Conservation (phyloP, 768 basidiomycete genomes). For the Favolaschia claudopus region DNA sequence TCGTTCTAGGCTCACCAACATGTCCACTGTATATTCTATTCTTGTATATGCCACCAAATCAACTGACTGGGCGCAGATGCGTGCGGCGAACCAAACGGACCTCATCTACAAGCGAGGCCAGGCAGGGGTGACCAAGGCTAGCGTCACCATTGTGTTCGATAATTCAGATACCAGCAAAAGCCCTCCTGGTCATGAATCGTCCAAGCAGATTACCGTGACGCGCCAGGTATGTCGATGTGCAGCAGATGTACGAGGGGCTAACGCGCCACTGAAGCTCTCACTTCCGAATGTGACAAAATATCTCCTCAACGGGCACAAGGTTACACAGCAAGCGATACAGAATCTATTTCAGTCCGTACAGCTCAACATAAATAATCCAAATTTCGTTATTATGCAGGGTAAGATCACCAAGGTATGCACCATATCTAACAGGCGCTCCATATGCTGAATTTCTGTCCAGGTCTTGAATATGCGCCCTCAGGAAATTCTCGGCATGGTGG, state of each 20-base stretch:
- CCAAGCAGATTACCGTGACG: conserved; percentile 93
- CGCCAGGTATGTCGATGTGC: conserved; percentile 72
- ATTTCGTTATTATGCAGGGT: conserved; percentile 99
- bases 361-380: conserved; percentile 99
- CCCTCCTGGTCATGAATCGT: conserved; percentile 82
- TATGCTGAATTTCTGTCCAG: conserved; percentile 37
- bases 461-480: conserved; percentile 98
- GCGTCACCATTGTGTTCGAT: conserved; percentile 98
- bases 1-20: conserved; percentile 96
- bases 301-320: conserved; percentile 94
- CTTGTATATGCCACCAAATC: background rate
- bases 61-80: conserved; percentile 65
- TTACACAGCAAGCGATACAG: conserved; percentile 84
- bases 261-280: conserved; percentile 67
- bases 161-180: conserved; percentile 89
- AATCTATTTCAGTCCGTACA: conserved; percentile 96
- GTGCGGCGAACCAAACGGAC: conserved; percentile 94
- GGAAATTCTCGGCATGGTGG: conserved; percentile 98
- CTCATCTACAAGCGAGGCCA: conserved; percentile 99
- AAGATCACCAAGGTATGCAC: conserved; percentile 90
- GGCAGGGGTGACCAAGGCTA: conserved; percentile 95
- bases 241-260: background rate
- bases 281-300: conserved; percentile 95
- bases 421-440: background rate
- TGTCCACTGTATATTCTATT: conserved; percentile 73